phyloP scores from a whole-genome alignment of 163 green algal species.

The Volvox carteri region DNA sequence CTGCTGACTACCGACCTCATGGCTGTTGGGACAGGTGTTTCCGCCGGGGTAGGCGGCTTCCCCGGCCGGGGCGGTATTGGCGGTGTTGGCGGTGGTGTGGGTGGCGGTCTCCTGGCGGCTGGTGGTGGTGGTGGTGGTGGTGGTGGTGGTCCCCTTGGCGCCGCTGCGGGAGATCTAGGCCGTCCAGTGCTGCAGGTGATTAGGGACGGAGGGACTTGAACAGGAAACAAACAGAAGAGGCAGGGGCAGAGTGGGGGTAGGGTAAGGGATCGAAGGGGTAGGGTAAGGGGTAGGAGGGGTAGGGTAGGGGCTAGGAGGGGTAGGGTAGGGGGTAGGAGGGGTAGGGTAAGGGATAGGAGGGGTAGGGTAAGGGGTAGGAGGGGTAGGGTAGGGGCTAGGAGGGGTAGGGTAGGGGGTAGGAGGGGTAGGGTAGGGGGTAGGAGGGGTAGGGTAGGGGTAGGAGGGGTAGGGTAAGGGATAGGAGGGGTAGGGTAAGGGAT shows the following conservation, averaged over 20 bases:
- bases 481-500: no score
- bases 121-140: neutral
- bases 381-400: neutral
- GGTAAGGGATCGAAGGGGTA: no score
- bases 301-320: no score
- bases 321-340: neutral
- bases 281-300: no score
- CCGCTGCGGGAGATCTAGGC: neutral
- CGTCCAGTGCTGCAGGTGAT: conserved; percentile 21
- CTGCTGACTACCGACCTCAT: conserved; percentile 35
- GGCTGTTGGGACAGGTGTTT: neutral
- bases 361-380: neutral
- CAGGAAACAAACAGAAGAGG: no score
- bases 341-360: neutral
- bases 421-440: no score
- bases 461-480: no score
- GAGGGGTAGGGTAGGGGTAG: no score
- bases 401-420: no score
- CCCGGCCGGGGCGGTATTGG: neutral
- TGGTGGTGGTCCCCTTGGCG: conserved; percentile 5
- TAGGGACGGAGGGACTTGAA: no score
- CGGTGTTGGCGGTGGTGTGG: neutral
- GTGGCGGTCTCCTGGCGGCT: neutral
- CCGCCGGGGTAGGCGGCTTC: neutral
- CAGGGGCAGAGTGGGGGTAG: no score